These are phyloP conservation scores for Saturnispora galanensis DNA, from an alignment of 805 yeast species.

Conservation along the genomic window DNA sequence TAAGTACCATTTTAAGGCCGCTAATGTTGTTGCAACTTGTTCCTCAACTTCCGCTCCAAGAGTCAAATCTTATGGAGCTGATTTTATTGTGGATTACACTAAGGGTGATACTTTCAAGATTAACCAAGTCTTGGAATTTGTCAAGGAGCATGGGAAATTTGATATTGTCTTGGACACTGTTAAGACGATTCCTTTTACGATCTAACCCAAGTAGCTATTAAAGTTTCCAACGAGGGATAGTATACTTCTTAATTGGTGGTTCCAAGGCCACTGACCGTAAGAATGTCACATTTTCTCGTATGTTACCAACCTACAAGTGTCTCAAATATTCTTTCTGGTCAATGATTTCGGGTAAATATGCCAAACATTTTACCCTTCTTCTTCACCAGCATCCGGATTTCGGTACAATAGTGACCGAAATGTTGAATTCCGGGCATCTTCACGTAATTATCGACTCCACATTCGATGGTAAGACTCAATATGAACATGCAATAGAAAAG, in stretches of 20 bases:
- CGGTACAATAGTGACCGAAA: constrained; percentile 30
- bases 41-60: constrained; percentile 29
- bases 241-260: neutral
- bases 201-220: neutral
- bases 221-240: neutral
- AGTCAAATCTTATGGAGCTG: constrained; percentile 39
- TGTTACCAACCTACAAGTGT: neutral
- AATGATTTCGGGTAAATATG: neutral
- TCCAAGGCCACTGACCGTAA: neutral
- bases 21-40: constrained; percentile 42
- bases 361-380: constrained; percentile 1
- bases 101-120: constrained; percentile 29
- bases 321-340: neutral
- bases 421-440: constrained; percentile 37
- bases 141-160: constrained; percentile 36
- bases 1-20: constrained; percentile 36
- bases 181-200: constrained; percentile 29
- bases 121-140: constrained; percentile 26
- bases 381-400: constrained; percentile 8
- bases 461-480: constrained; percentile 37
- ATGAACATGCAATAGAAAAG: constrained; percentile 39
- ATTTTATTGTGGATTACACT: constrained; percentile 48
- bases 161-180: constrained; percentile 59
- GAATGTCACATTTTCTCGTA: neutral
- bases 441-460: constrained; percentile 45